phyloP scores from a whole-genome alignment of 139 green algal species.

The Chlamydomonas schloesseri region DNA sequence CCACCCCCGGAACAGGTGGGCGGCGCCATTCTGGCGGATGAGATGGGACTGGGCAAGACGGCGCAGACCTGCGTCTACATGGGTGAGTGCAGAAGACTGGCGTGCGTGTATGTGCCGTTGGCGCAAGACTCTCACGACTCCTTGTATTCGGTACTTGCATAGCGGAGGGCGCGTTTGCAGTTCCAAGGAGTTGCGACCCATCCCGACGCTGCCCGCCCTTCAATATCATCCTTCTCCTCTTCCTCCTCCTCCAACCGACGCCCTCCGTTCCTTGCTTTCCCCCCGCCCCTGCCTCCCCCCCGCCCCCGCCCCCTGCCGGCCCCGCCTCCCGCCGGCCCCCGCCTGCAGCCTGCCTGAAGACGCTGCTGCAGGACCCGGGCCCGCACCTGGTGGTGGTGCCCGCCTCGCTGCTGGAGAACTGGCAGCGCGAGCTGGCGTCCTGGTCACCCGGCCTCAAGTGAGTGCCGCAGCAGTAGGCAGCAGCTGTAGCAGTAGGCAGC shows the following conservation, averaged over 20 bases:
- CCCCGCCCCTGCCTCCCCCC: neutral
- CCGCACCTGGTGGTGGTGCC: constrained; percentile 97
- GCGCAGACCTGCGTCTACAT: constrained; percentile 91
- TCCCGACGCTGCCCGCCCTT: no score
- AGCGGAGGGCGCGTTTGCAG: no score
- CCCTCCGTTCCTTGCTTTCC: neutral
- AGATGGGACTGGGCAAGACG: constrained; percentile 95
- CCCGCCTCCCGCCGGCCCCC: neutral
- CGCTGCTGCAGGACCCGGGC: constrained; percentile 63
- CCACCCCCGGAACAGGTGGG: constrained; percentile 33
- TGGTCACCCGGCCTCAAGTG: constrained; percentile 79
- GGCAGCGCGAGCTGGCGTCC: constrained; percentile 84
- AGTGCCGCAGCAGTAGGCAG: neutral
- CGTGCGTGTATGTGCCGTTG: no score
- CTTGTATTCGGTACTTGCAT: no score
- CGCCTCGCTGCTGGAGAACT: constrained; percentile 84
- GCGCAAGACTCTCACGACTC: no score
- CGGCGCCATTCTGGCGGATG: constrained; percentile 91
- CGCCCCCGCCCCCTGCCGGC: neutral
- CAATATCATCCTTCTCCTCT: no score
- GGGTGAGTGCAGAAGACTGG: constrained; percentile 54
- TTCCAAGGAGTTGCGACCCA: no score
- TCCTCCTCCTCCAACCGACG: no score
- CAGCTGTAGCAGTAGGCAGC: no score
- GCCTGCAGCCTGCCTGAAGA: constrained; percentile 26